A percentile compares a stretch with the other conserved stretches of the same genome.
phyloP scores from a whole-genome alignment of 371 early-diverging fungal genomes.

The Coemansia sp. region DNA sequence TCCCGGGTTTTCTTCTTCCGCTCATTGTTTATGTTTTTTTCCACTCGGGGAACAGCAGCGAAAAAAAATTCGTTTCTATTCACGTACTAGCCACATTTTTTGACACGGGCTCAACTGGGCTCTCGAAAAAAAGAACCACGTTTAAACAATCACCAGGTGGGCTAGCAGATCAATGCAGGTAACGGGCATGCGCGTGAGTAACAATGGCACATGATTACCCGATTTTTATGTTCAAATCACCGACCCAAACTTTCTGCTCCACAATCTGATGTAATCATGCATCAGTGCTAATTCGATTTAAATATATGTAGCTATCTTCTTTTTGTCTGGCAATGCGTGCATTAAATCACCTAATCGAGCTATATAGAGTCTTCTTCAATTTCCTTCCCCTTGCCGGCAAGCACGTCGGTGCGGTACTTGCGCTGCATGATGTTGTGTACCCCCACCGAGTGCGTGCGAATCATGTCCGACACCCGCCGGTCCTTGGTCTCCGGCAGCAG shows the following conservation, averaged over 20 bases:
- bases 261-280: neutral
- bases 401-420: constrained; percentile 3
- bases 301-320: neutral
- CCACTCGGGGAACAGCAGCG: neutral
- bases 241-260: neutral
- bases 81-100: constrained; percentile 5
- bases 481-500: constrained; percentile 81
- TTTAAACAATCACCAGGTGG: neutral
- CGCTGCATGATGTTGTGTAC: constrained; percentile 30
- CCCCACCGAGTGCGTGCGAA: constrained; percentile 32
- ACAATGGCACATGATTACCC: constrained; percentile 2
- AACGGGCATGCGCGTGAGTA: neutral
- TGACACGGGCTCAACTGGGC: constrained; percentile 4
- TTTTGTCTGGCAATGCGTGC: neutral
- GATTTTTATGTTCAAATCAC: neutral
- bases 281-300: neutral
- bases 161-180: constrained; percentile 7
- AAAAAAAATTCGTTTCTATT: neutral
- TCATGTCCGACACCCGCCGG: constrained; percentile 42
- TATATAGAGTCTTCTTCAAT: neutral
- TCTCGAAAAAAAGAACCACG: neutral
- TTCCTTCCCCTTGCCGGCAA: neutral
- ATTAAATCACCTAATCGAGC: neutral
- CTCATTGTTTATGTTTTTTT: neutral
- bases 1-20: neutral